A percentile compares a stretch with the other conserved stretches of the same genome.
phyloP scores from a whole-genome alignment of 352 stramenopile genomes.

The Elongisporangium undulatum region DNA sequence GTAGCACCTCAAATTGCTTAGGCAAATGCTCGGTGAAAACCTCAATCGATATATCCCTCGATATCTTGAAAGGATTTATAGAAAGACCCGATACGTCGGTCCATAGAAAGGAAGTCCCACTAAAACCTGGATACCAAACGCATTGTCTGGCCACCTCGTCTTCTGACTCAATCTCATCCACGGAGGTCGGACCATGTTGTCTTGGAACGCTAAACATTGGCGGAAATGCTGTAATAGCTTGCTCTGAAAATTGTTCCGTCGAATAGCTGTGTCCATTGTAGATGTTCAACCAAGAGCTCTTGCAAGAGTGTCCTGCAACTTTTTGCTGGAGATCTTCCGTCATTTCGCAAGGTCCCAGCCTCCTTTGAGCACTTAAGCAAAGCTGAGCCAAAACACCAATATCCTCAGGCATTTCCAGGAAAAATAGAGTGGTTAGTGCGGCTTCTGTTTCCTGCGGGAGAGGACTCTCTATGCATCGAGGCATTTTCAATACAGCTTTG shows the following conservation, averaged over 20 bases:
- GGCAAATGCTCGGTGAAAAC: constrained; percentile 33
- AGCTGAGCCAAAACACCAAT: constrained; percentile 32
- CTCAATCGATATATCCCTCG: constrained; percentile 9
- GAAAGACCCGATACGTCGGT: constrained; percentile 6
- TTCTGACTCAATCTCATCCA: background rate
- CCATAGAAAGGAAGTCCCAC: constrained; percentile 23
- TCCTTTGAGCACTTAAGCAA: constrained; percentile 28
- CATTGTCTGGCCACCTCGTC: constrained; percentile 10
- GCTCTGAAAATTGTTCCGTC: background rate
- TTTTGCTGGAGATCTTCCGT: constrained; percentile 7
- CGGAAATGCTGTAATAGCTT: background rate
- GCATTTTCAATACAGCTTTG: constrained; percentile 11
- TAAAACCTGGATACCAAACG: constrained; percentile 31
- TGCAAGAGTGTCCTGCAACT: background rate
- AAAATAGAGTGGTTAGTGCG: constrained; percentile 37
- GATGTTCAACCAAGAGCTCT: constrained; percentile 16
- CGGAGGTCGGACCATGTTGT: constrained; percentile 8
- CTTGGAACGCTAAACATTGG: constrained; percentile 6
- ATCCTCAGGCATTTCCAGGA: constrained; percentile 28
- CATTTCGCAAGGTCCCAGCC: constrained; percentile 10
- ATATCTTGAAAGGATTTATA: constrained; percentile 38
- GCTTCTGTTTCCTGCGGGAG: constrained; percentile 18
- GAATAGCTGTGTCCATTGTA: constrained; percentile 6
- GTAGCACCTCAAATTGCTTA: constrained; percentile 7
- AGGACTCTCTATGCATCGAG: constrained; percentile 20